Evolutionary conservation across 2,329 filamentous ascomycete genomes (phyloP), one percentile per base, ranked within the genome.

Genomic region (Zelopaecilomyces penicillatus): DNA sequence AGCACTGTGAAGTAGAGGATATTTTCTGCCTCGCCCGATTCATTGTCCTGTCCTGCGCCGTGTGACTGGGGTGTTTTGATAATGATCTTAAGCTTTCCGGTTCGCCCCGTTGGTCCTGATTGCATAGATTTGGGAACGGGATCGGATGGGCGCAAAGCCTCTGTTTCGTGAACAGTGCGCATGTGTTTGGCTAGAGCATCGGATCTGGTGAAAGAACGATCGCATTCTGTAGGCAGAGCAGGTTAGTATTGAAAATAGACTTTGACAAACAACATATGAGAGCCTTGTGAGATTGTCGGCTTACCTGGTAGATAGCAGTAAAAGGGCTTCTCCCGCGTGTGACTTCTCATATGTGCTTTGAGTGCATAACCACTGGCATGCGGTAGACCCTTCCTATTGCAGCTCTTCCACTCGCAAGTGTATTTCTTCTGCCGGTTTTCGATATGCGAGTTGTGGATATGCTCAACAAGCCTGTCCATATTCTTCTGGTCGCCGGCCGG

Each of bases 101-200:
- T 65, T 52, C 71, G 75, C 56, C 61, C 65, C 35, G 62, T 58
- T 12, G 59, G 65, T 33, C 57, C 64, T 2, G 70, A 60, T 54
- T 81, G 78, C 69, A 79, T 76, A 46, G 81, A 80, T 61, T 87
- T 85, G 26, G 83, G 81, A 9, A 87, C 78, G 2, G 84, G 80
- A 59, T 90, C 82, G 11, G 79, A 82, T 4, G 87, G 85, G n/a
- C 87, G 82, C 26, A 95, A 74, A 11, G 88, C 86, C 67, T 98
- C 93, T 4, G 91, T 96, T 64, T 98, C 93, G 70, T 98, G 93
- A 33, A 98, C 90, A 11, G 93, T 97, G 55, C 93, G 85, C 88
- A 97, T 97, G 63, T 98, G 93, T 65, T 98, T 98, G 2, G 91
- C 89, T 0, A 98, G 75, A 9, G 93, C 93, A 58, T 98, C 93